Percentiles rank a stretch among this genome's conserved stretches.
Conservation (phyloP, 2,329 filamentous ascomycete genomes). For the Stachybotrys chartarum region DNA sequence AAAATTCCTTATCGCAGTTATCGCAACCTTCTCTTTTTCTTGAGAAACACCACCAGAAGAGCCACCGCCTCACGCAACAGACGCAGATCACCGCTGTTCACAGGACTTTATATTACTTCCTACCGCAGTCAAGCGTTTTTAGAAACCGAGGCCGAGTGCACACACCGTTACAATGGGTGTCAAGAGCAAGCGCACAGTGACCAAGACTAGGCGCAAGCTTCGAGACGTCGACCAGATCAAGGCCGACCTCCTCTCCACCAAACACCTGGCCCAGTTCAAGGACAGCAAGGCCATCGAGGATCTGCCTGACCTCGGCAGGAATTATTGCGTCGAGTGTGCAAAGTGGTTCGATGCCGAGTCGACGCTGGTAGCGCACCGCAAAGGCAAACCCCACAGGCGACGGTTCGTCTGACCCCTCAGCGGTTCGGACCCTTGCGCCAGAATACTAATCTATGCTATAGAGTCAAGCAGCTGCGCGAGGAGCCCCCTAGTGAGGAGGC, state of each 20-base stretch:
- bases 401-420: conserved; percentile 35
- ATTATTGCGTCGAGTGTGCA: conserved; percentile 88
- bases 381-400: conserved; percentile 90
- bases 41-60: too few species aligned
- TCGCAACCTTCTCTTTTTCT: too few species aligned
- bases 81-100: too few species aligned
- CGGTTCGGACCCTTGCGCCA: not conserved
- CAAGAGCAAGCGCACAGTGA: conserved; percentile 56
- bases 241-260: conserved; percentile 69
- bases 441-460: conserved; percentile 24
- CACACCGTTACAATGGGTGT: conserved; percentile 51
- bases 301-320: conserved; percentile 74
- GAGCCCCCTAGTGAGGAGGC: conserved; percentile 80
- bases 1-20: too few species aligned
- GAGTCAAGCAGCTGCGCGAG: conserved; percentile 74
- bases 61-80: too few species aligned
- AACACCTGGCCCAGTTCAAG: conserved; percentile 75
- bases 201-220: conserved; percentile 66
- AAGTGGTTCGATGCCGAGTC: conserved; percentile 90
- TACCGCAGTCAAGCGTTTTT: too few species aligned
- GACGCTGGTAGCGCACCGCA: conserved; percentile 68
- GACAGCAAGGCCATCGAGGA: conserved; percentile 76
- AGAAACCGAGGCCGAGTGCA: too few species aligned
- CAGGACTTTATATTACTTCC: too few species aligned
- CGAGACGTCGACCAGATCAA: conserved; percentile 91